These are phyloP conservation scores for Hamigera avellanea DNA, from an alignment of 495 filamentous ascomycete genomes.

Conservation along the genomic window DNA sequence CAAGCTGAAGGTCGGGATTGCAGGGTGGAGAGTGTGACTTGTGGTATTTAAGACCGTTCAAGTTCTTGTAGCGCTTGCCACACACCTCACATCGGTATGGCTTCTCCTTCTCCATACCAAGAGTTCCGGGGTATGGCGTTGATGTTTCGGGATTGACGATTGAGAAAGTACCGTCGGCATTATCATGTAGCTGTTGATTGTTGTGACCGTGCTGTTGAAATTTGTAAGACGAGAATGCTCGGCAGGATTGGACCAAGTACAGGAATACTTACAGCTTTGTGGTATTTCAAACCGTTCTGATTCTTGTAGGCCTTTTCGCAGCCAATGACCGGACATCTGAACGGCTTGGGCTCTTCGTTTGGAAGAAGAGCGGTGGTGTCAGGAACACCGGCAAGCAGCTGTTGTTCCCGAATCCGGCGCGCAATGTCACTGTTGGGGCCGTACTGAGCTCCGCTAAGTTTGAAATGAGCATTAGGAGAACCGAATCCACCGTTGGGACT, in stretches of 20 bases:
- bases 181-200: conserved; percentile 90
- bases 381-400: conserved; percentile 54
- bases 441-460: conserved; percentile 58
- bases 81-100: conserved; percentile 94
- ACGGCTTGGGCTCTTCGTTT: conserved; percentile 81
- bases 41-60: conserved; percentile 93
- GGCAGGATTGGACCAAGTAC: conserved; percentile 1
- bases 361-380: conserved; percentile 40
- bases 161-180: conserved; percentile 91
- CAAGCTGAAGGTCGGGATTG: conserved; percentile 38
- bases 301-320: conserved; percentile 99
- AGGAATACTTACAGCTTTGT: conserved; percentile 47
- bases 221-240: conserved; percentile 3
- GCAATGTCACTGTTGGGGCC: conserved; percentile 67
- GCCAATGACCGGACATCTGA: conserved; percentile 93
- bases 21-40: conserved; percentile 76
- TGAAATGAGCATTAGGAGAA: conserved; percentile 55
- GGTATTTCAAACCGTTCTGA: conserved; percentile 92
- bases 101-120: conserved; percentile 99
- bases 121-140: conserved; percentile 83
- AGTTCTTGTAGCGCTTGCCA: conserved; percentile 97
- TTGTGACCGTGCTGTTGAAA: conserved; percentile 72
- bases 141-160: conserved; percentile 96
- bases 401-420: conserved; percentile 58
- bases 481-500: conserved; percentile 69